These are phyloP conservation scores for Podospora anserina DNA, from an alignment of 495 filamentous ascomycete species.

Conservation along the genomic window DNA sequence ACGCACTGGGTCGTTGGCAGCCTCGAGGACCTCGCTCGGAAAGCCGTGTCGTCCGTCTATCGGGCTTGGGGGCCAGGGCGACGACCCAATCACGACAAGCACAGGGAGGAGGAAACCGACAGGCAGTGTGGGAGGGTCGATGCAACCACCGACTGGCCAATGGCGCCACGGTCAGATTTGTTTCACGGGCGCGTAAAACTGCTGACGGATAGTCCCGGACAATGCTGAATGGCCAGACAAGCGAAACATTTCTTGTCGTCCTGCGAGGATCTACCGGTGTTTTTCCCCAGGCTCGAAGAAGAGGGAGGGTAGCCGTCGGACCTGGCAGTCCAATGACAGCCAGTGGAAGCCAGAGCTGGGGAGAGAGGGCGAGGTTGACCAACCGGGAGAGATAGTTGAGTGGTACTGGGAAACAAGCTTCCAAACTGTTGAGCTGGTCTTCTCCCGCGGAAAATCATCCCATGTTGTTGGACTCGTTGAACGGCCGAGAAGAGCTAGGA, in stretches of 20 bases:
- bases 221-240: conserved; percentile 20
- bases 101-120: neutral
- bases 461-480: neutral
- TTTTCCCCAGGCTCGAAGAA: conserved; percentile 1
- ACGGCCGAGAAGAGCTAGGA: neutral
- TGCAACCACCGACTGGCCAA: conserved; percentile 12
- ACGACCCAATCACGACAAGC: conserved; percentile 16
- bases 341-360: neutral
- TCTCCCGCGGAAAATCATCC: neutral
- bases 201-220: conserved; percentile 20
- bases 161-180: conserved; percentile 17
- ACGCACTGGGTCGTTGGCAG: conserved; percentile 8
- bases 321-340: neutral
- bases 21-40: neutral
- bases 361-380: conserved; percentile 3
- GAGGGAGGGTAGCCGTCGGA: conserved; percentile 12
- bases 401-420: conserved; percentile 20
- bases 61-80: conserved; percentile 6
- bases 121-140: conserved; percentile 7
- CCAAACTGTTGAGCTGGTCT: neutral
- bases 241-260: conserved; percentile 14
- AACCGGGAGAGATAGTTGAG: conserved; percentile 2
- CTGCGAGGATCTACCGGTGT: conserved; percentile 8
- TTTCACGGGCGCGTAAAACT: conserved; percentile 30
- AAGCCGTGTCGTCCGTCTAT: neutral